Conservation (phyloP, 768 basidiomycete genomes). For the Boletales sp. region DNA sequence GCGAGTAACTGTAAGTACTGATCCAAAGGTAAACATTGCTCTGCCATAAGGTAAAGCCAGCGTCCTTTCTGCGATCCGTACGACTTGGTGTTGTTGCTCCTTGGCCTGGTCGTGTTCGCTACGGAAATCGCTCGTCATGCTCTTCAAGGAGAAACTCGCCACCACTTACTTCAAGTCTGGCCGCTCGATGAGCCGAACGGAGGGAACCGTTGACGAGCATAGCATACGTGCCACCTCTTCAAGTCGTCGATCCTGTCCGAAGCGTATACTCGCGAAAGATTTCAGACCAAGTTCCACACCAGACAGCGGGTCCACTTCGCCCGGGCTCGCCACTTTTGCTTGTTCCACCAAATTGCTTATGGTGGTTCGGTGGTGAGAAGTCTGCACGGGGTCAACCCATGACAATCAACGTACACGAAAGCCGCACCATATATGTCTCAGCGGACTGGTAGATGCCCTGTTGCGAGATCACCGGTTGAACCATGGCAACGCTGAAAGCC, state of each 20-base stretch:
- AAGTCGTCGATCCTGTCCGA: slow-evolving; percentile 84
- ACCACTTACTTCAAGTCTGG: slow-evolving; percentile 63
- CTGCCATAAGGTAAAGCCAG: slow-evolving; percentile 88
- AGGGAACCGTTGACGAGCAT: slow-evolving; percentile 69
- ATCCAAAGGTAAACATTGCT: slow-evolving; percentile 89
- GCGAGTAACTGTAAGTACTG: slow-evolving; percentile 67
- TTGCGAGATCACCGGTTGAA: slow-evolving; percentile 29
- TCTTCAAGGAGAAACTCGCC: neutral
- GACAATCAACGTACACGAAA: neutral
- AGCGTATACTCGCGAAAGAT: slow-evolving; percentile 79
- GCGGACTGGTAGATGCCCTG: slow-evolving; percentile 29
- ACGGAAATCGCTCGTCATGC: slow-evolving; percentile 1
- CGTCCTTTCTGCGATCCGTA: slow-evolving; percentile 81
- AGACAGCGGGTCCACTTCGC: slow-evolving; percentile 56
- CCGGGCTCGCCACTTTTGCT: slow-evolving; percentile 47
- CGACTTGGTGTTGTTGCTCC: slow-evolving; percentile 78
- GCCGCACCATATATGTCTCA: slow-evolving; percentile 30
- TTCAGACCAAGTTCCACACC: slow-evolving; percentile 72
- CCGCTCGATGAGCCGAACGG: slow-evolving; percentile 63
- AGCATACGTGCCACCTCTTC: slow-evolving; percentile 92
- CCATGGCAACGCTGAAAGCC: slow-evolving; percentile 30
- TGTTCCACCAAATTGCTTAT: slow-evolving; percentile 50
- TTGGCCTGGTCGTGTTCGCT: slow-evolving; percentile 88
- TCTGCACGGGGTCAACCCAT: slow-evolving; percentile 37
- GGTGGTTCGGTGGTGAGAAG: slow-evolving; percentile 45